Base-by-base conservation (phyloP, 805 yeast species). In the Saccharomycopsis olivae region DNA sequence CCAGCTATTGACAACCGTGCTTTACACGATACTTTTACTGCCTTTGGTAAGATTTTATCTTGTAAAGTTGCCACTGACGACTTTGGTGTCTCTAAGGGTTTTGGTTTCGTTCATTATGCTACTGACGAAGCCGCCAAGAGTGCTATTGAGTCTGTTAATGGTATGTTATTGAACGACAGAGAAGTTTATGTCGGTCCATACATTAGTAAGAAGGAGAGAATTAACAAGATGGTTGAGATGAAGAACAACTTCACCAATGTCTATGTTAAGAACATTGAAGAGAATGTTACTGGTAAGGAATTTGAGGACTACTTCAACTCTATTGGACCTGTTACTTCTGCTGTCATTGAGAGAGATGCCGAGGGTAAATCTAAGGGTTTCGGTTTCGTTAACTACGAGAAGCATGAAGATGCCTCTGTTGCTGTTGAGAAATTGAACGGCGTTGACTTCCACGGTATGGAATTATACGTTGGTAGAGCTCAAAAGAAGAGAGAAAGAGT, bases 1-100 rank as follows among this genome's bases (percentile, higher is more conserved):
- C 94, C 95, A 47, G 95, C 85, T 58, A 92, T 92, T 58, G 98
- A 92, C 71, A 89, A 92, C 86, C 89, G 89, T 76, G 94, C 96
- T 55, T 75, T 92, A 57, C 95, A 88, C 68, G 98, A 92, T 64
- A 92, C 98, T 47, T 92, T 92, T 72, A 75, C 94, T 49, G 94
- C 94, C 45, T 92, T 92, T 59, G 98, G 98, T 64, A 81, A 75
- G 61, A 88, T 92, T 54, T 71, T 92, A 67, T 87, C 96, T 40
- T 86, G 96, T 71, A 92, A 92, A 75, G 92, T 92, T 59, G 97
- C 96, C 54, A 78, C 88, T 50, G 96, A 92, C 65, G 88, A 78
- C 61, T 66, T 73, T 58, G 87, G 46, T 17, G 40, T 38, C 17
- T 44, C 48, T 15, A 25, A 41, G 23, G 48, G 48, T 25, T 44